Base-by-base conservation (phyloP, 352 stramenopile genomes). In the Globisporangium paddicum region DNA sequence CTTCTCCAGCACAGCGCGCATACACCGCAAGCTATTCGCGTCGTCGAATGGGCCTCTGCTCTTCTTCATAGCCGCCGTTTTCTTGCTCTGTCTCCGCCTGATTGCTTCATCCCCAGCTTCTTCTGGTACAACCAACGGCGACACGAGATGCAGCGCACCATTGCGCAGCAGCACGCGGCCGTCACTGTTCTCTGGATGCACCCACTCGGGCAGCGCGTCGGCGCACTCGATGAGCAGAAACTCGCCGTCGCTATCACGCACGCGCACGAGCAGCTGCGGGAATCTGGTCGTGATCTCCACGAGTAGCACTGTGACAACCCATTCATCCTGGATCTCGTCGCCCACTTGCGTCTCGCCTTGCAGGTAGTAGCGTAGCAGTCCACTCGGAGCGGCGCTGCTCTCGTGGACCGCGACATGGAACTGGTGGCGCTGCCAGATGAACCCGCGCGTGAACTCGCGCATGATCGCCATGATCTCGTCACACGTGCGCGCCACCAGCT, bases 141-240 rank as follows among this genome's bases (percentile, higher is more conserved):
- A 60, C 11, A 83, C 68, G 63, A 90, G 64, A 47, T 82, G 68
- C 26, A 88, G 41, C 45, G 64, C 62, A 5, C 76, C 82, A 28
- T 64, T 32, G 5, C 69, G 11, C 19, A 87, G 50, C 25, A 89
- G 86, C 41, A 86, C 68, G 5, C 82, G 70, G 8, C 66, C 63
- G 34, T 71, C 67, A 42, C 66, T 84, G 60, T 68, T 72, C 52
- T 90, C 76, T 1, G 82, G 82, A 8, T 73, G 74, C 46, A 87
- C 69, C 82, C 82, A 90, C 34, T 84, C 64, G 4, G 80, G 82
- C 19, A 93, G 64, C 37, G 62, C 63, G 35, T 90, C 75, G n/a
- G 82, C 82, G 28, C 71, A 78, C 63, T 90, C 80, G 60, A 93
- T 89, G 55, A 93, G 72, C 34, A 93, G 55, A 61, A 93, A 90